These are phyloP conservation scores for Eurotiales sp. DNA, from an alignment of 2,329 filamentous ascomycete species.

Conservation along the genomic window DNA sequence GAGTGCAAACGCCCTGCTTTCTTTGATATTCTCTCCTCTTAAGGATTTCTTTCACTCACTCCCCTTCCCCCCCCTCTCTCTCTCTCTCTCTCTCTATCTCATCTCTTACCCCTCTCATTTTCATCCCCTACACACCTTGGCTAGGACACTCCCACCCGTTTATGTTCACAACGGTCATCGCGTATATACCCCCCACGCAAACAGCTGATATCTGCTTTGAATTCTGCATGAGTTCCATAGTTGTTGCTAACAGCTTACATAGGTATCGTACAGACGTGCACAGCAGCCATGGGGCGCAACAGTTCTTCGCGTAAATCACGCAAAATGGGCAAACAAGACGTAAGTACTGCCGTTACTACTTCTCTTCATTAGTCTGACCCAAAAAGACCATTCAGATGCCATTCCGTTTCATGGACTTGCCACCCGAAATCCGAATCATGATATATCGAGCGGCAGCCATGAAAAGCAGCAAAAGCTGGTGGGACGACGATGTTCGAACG, in stretches of 20 bases:
- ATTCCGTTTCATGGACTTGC: constrained; percentile 8
- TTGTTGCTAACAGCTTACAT: background rate
- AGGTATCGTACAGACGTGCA: too few relatives aligned
- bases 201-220: background rate
- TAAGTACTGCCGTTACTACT: background rate
- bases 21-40: background rate
- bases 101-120: background rate
- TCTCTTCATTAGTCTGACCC: background rate
- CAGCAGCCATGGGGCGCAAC: background rate
- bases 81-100: too few relatives aligned
- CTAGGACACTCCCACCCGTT: background rate
- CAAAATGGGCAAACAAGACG: background rate
- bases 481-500: background rate
- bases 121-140: too few relatives aligned
- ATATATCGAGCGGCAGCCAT: background rate
- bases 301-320: background rate
- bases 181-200: too few relatives aligned
- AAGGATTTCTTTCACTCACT: too few relatives aligned
- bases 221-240: background rate
- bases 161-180: background rate
- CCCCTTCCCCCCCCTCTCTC: too few relatives aligned
- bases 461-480: background rate
- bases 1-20: background rate
- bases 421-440: background rate
- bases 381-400: background rate